Evolutionary conservation across 345 rosid genomes (phyloP).

Genomic region (Microcos paniculata): DNA sequence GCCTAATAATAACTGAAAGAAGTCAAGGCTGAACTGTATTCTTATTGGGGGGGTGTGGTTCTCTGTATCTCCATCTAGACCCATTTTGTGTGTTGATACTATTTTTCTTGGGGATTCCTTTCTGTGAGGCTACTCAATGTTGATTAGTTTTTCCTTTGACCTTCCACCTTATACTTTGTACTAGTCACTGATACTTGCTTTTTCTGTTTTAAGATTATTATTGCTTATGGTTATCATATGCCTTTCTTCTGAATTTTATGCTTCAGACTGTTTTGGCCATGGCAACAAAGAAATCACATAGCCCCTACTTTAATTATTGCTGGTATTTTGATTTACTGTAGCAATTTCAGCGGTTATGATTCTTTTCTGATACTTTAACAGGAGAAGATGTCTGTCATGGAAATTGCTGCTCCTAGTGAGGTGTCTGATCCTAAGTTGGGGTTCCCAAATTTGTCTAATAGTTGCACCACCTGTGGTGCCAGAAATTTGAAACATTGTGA

Average conservation of each 20-base stretch:
- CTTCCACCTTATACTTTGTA: neutral
- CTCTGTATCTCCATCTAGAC: neutral
- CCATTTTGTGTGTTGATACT: neutral
- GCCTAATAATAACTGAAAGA: neutral
- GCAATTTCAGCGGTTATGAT: neutral
- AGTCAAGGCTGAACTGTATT: neutral
- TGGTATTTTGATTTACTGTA: neutral
- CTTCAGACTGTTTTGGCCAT: conserved; percentile 5
- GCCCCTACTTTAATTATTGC: neutral
- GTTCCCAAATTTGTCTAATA: conserved; percentile 60
- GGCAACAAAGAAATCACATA: neutral
- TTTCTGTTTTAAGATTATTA: neutral
- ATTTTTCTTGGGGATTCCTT: neutral
- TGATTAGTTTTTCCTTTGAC: neutral
- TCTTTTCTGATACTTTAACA: conserved; percentile 29
- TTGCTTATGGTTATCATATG: neutral
- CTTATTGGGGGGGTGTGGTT: neutral
- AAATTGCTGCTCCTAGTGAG: conserved; percentile 45
- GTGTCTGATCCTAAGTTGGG: conserved; percentile 77
- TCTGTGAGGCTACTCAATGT: neutral
- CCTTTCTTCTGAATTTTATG: neutral
- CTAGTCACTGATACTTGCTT: neutral
- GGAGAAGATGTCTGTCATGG: conserved; percentile 53
- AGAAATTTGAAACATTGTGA: conserved; percentile 59
- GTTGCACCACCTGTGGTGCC: conserved; percentile 73